phyloP scores from a whole-genome alignment of 306 rosid species.

The Pyrus betulifolia region DNA sequence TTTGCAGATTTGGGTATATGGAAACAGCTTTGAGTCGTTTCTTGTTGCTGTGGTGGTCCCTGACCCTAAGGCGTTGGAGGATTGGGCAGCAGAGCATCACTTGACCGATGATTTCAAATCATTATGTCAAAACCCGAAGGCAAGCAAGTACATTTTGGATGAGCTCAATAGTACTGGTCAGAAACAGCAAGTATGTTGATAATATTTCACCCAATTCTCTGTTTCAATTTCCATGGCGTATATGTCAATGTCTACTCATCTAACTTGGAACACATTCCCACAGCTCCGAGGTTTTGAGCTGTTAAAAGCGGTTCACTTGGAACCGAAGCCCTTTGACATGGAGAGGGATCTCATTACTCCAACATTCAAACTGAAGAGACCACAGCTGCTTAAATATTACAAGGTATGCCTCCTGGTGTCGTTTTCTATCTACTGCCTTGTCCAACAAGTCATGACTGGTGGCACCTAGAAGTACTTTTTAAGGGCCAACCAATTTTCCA shows the following conservation, averaged over 20 bases:
- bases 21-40: constrained; percentile 94
- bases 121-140: constrained; percentile 58
- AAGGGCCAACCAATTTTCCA: not conserved
- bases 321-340: constrained; percentile 74
- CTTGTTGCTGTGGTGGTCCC: constrained; percentile 91
- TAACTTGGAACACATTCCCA: constrained; percentile 14
- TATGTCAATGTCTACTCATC: not conserved
- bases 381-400: constrained; percentile 59
- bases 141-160: constrained; percentile 68
- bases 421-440: not conserved
- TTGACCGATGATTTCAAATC: constrained; percentile 54
- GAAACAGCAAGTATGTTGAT: constrained; percentile 54
- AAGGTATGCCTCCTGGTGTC: constrained; percentile 39
- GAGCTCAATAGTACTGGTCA: constrained; percentile 68
- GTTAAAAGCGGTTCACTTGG: constrained; percentile 76
- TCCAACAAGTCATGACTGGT: not conserved
- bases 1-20: constrained; percentile 81
- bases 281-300: constrained; percentile 94
- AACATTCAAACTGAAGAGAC: constrained; percentile 88
- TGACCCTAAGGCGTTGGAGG: constrained; percentile 59
- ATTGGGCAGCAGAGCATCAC: constrained; percentile 61
- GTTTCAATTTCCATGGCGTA: constrained; percentile 1
- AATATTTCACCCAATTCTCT: not conserved
- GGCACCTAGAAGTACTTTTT: not conserved
- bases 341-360: constrained; percentile 89